Percentiles rank a stretch among this genome's conserved stretches.
Conservation (phyloP, 1,284 basidiomycete genomes). For the Meripilus lineatus region DNA sequence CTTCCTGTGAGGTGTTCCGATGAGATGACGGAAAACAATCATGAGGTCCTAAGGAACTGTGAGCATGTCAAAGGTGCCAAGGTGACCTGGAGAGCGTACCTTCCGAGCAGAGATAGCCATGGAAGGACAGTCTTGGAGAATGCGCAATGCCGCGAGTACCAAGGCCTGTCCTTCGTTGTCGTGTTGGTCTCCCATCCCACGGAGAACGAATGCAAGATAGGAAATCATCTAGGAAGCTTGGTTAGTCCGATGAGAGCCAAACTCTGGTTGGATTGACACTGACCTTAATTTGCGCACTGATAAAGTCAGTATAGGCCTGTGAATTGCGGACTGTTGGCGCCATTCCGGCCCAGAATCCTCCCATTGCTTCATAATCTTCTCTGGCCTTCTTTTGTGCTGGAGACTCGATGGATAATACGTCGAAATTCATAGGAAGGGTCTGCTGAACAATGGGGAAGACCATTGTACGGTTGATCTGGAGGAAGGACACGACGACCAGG, state of each 20-base stretch:
- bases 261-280: conserved; percentile 7
- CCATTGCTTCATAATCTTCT: conserved; percentile 76
- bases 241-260: neutral
- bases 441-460: conserved; percentile 70
- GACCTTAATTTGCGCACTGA: conserved; percentile 92
- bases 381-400: conserved; percentile 85
- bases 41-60: conserved; percentile 70
- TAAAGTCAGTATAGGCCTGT: conserved; percentile 82
- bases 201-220: conserved; percentile 88
- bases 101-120: conserved; percentile 82
- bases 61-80: neutral
- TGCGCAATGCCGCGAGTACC: conserved; percentile 76
- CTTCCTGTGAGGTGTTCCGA: conserved; percentile 77
- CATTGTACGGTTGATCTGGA: conserved; percentile 73
- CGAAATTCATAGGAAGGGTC: conserved; percentile 74
- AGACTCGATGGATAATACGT: conserved; percentile 76
- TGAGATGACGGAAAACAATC: conserved; percentile 89
- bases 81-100: conserved; percentile 32
- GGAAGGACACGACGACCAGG: conserved; percentile 89
- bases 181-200: conserved; percentile 66
- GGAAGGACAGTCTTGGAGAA: conserved; percentile 92
- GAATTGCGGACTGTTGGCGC: conserved; percentile 74
- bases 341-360: conserved; percentile 83
- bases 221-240: conserved; percentile 69
- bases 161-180: conserved; percentile 81